Conservation (phyloP, 164 flowering plant genomes). For the Vitis rotundifolia region DNA sequence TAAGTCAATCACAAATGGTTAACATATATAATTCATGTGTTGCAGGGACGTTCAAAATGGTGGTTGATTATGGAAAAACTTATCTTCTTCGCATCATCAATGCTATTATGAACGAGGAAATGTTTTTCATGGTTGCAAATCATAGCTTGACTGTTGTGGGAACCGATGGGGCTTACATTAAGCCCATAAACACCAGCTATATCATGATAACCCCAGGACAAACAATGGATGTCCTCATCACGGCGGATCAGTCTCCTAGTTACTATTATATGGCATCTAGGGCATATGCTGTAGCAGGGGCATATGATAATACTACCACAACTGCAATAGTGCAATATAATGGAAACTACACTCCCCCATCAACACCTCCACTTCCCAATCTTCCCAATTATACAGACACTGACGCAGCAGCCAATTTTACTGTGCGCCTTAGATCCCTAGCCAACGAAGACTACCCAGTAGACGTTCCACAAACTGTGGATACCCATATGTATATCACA, state of each 20-base stretch:
- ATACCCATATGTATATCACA: constrained; percentile 8
- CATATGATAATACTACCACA: no score
- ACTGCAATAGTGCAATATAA: not conserved
- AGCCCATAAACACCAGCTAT: constrained; percentile 16
- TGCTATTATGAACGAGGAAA: constrained; percentile 14
- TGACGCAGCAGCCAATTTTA: constrained; percentile 10
- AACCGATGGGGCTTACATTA: constrained; percentile 14
- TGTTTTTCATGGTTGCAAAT: constrained; percentile 18
- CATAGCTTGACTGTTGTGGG: constrained; percentile 18
- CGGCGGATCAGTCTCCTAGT: constrained; percentile 16
- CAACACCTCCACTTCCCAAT: constrained; percentile 8
- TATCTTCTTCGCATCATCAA: constrained; percentile 26
- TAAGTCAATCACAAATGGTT: no score
- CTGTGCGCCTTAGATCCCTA: constrained; percentile 17
- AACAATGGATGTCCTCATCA: constrained; percentile 24
- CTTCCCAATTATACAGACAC: constrained; percentile 23
- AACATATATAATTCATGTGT: no score
- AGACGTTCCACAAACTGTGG: not conserved
- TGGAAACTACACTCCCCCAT: not conserved
- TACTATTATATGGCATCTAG: constrained; percentile 19
- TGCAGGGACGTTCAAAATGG: not conserved
- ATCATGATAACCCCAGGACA: constrained; percentile 23
- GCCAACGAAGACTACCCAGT: constrained; percentile 13
- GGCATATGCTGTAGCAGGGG: not conserved
- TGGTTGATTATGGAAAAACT: constrained; percentile 16